Conservation (phyloP, 164 flowering plant genomes). For the Umbilicus rupestris region DNA sequence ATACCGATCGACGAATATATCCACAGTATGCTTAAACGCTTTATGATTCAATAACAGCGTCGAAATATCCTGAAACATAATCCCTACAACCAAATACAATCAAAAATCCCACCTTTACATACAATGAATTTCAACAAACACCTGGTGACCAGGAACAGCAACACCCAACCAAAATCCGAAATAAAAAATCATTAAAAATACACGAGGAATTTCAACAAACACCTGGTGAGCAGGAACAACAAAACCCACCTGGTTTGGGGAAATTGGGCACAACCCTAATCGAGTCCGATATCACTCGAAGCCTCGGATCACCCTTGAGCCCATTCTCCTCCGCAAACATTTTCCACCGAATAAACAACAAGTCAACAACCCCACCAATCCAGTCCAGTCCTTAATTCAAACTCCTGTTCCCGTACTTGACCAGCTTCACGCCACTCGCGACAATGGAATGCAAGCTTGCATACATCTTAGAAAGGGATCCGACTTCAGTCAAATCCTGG, state of each 20-base stretch:
- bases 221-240: background rate
- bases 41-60: constrained; percentile 68
- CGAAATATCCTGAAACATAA: constrained; percentile 94
- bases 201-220: constrained; percentile 2
- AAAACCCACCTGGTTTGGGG: constrained; percentile 59
- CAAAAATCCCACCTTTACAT: constrained; percentile 4
- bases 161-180: too few relatives aligned
- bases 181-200: too few relatives aligned
- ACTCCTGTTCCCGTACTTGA: background rate
- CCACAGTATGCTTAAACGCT: constrained; percentile 76
- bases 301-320: constrained; percentile 60
- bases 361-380: background rate
- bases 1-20: constrained; percentile 79
- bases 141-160: background rate
- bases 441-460: background rate
- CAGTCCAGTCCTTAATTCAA: background rate
- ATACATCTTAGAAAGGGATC: too few relatives aligned
- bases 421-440: background rate
- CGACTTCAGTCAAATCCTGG: too few relatives aligned
- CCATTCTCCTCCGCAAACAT: constrained; percentile 70
- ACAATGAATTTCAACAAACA: background rate
- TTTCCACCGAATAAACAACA: background rate
- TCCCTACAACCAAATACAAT: constrained; percentile 34
- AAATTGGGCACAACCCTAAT: constrained; percentile 75
- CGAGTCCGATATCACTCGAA: constrained; percentile 48